phyloP scores from a whole-genome alignment of 192 early-diverging fungal species.

The Borealophlyctis nickersoniae region DNA sequence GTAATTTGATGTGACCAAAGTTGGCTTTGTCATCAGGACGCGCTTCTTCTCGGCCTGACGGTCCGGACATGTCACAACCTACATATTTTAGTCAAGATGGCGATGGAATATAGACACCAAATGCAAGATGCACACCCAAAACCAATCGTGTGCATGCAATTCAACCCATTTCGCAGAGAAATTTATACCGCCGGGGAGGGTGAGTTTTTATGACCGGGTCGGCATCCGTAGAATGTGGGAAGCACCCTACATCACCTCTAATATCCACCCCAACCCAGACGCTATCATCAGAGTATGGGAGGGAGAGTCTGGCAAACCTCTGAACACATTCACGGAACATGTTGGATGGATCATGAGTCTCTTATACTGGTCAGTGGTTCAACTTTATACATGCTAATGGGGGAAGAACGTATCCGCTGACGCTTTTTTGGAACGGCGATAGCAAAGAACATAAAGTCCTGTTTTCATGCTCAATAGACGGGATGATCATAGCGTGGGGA shows the following conservation, averaged over 20 bases:
- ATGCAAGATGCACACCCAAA: conserved; percentile 53
- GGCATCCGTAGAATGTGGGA: conserved; percentile 2
- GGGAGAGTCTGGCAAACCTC: conserved; percentile 48
- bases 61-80: too few species aligned
- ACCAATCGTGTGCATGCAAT: conserved; percentile 49
- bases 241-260: conserved; percentile 9
- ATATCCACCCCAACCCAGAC: conserved; percentile 29
- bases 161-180: conserved; percentile 50
- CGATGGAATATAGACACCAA: conserved; percentile 50
- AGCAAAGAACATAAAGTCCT: conserved; percentile 56
- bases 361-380: conserved; percentile 42
- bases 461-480: conserved; percentile 55
- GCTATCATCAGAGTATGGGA: conserved; percentile 53
- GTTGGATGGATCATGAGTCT: conserved; percentile 53
- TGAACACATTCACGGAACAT: conserved; percentile 41
- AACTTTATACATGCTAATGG: background rate
- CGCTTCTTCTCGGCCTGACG: too few species aligned
- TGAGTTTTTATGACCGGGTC: conserved; percentile 6
- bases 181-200: conserved; percentile 57
- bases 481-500: conserved; percentile 54
- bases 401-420: background rate
- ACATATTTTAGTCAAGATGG: too few species aligned
- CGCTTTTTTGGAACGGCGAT: background rate
- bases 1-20: too few species aligned
- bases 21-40: too few species aligned